Base-by-base conservation (phyloP, 106 monocot species). In the Gastrodia elata region DNA sequence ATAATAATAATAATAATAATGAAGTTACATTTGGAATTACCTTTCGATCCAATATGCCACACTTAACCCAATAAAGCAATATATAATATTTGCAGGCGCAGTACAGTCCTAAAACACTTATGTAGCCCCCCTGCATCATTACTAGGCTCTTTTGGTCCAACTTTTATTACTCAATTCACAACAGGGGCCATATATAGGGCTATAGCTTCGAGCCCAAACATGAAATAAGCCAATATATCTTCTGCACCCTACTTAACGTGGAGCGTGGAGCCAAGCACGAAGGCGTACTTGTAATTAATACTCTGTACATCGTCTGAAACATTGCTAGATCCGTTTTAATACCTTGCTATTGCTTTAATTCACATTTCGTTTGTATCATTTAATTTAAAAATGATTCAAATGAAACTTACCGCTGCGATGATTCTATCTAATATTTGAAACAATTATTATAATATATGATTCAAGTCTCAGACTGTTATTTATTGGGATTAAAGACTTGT, bases 101-200 rank as follows among this genome's bases (percentile, higher is more conserved):
- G n/a, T 52, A 22, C 52, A n/a, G 52, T 52, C 18, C 52, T 22
- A 52, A 20, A 52, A 52, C n/a, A 52, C 52, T n/a, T 52, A n/a
- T n/a, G 52, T 52, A 52, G 52, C 52, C 52, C 52, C 52, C 46
- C 52, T 22, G 52, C 52, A 52, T 52, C 52, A 52, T 52, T 52
- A 52, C 52, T 52, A 5, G 52, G 52, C 22, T 22, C 18, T 52
- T 52, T 52, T 52, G 22, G 18, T 52, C 22, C 52, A 7, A 52
- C 52, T 52, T 52, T 52, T n/a, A 22, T 52, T 5, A n/a, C 5
- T 7, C 5, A 4, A 52, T 52, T 52, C 52, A 52, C 52, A n/a
- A 52, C 52, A 52, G 14, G 6, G 52, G n/a, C n/a, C 52, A 52
- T 52, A 52, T n/a, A n/a, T n/a, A n/a, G n/a, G n/a, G 52, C 52